Base-by-base conservation (phyloP, 176 grass and related monocot species). In the Cenchrus americanus region DNA sequence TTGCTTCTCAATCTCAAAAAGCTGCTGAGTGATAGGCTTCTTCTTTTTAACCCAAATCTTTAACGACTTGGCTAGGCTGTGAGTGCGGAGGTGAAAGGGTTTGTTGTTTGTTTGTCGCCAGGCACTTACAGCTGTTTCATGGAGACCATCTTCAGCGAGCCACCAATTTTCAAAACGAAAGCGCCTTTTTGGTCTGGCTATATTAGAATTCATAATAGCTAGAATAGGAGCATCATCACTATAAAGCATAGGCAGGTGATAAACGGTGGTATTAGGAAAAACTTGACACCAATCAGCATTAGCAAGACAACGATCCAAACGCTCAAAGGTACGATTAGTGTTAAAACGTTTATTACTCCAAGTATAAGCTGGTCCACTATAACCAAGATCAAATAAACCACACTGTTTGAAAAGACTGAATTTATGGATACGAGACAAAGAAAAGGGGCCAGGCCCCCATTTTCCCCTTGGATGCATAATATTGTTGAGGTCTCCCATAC, bases 31-130 rank as follows among this genome's bases (percentile, higher is more conserved):
- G 2, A 55, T 8, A 42, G 65, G 65, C 10, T 42, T 67, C 3
- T 67, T 42, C 32, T 67, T 42, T 10, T 9, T 19, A 1, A 67
- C 34, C 65, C 65, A 67, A 0, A 42, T 67, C 0, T 67, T 67
- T 1, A 67, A 18, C 0, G 32, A 10, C 12, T 0, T 8, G 10
- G 65, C 1, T 2, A 21, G 9, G 0, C 9, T 0, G 8, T 1
- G 37, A 10, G 63, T 18, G 0, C 32, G 63, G 0, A 0, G 17
- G 5, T 42, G 17, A 3, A 67, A 66, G 5, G 64, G 15, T 4
- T 66, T 37, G 34, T 37, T 37, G 34, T 37, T 37, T 37, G 34
- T 37, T 37, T 37, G 34, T 37, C 34, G 34, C 34, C 34, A 37
- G 34, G 34, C 34, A 37, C 34, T 3, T 37, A 37, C 34, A 37